Base-by-base conservation (phyloP, 441 rosid species). In the Erodium trifolium region DNA sequence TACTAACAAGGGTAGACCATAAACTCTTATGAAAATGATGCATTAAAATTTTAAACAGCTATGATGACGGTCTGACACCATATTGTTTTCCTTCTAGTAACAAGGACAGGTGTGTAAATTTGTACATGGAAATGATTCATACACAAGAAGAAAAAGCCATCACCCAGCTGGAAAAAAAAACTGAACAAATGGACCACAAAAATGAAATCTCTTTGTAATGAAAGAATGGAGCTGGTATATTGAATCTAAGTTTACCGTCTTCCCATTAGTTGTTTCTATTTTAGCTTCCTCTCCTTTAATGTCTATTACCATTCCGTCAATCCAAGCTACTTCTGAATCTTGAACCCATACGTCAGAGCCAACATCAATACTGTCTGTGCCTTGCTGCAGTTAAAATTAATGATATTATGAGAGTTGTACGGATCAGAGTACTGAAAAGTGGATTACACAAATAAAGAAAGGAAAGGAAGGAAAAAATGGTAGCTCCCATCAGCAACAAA, bases 331-430 rank as follows among this genome's bases (percentile, higher is more conserved):
- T 0, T 82, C 90, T 13, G 83, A 67, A 78, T 93, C 95, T 79
- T 89, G 96, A n/a, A 78, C 85, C 99, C 97, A 93, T 75, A 91
- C 91, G 29, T 89, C 84, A 77, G 96, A 91, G 72, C 93, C 93
- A 3, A 87, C 96, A 72, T 83, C 87, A 68, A 93, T 89, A 72
- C 87, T 93, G 59, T 85, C 91, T 2, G 93, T 85, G 78, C 83
- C 96, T 96, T 91, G 87, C 65, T 23, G n/a, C 65, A 12, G 65
- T 23, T 27, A 62, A 62, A 19, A 57, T 8, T 16, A 57, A 17
- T 16, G 27, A 59, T 59, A 59, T 18, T 18, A 9, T 7, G 29
- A 59, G 31, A 59, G 63, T 59, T 59, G 5, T 59, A 59, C n/a
- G 17, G 63, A 19, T 59, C 29, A 59, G 63, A 9, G 13, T 19